A percentile compares a stretch with the other conserved stretches of the same genome.
phyloP scores from a whole-genome alignment of 2,329 filamentous ascomycete species.

The Fusarium sp. region DNA sequence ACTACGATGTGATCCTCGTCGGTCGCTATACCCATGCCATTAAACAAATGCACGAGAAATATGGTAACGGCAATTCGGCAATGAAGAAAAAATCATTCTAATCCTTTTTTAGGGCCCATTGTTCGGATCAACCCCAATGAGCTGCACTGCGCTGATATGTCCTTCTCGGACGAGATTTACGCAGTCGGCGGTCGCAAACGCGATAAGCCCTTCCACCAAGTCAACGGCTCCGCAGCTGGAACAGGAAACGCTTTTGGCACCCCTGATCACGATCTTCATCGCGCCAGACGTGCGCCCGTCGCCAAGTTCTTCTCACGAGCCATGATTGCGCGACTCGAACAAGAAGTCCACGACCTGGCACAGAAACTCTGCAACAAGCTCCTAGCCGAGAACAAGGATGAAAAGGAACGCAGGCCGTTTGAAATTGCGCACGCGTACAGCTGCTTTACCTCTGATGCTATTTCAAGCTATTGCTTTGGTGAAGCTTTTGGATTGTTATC shows the following conservation, averaged over 20 bases:
- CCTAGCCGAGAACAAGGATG: background rate
- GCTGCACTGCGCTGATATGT: constrained; percentile 17
- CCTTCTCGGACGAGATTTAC: constrained; percentile 23
- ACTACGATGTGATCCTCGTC: constrained; percentile 21
- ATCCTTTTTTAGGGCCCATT: background rate
- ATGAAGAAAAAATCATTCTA: rapidly evolving
- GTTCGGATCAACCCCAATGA: constrained; percentile 20
- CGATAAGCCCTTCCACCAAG: constrained; percentile 18
- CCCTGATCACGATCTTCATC: constrained; percentile 11
- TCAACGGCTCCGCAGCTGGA: constrained; percentile 9
- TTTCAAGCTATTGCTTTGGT: constrained; percentile 20
- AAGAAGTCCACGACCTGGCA: constrained; percentile 8
- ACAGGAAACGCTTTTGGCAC: constrained; percentile 13
- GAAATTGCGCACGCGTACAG: constrained; percentile 18
- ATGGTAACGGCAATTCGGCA: background rate
- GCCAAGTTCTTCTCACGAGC: constrained; percentile 25
- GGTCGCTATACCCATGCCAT: constrained; percentile 25
- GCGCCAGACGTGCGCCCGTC: constrained; percentile 1
- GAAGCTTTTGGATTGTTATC: constrained; percentile 19
- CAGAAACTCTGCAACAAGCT: constrained; percentile 19
- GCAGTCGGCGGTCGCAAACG: constrained; percentile 23
- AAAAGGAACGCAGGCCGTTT: background rate
- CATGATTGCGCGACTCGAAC: constrained; percentile 9
- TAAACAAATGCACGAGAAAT: constrained; percentile 21
- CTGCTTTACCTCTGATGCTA: constrained; percentile 13